phyloP scores from a whole-genome alignment of 2,329 filamentous ascomycete genomes.

The Didymella exigua region DNA sequence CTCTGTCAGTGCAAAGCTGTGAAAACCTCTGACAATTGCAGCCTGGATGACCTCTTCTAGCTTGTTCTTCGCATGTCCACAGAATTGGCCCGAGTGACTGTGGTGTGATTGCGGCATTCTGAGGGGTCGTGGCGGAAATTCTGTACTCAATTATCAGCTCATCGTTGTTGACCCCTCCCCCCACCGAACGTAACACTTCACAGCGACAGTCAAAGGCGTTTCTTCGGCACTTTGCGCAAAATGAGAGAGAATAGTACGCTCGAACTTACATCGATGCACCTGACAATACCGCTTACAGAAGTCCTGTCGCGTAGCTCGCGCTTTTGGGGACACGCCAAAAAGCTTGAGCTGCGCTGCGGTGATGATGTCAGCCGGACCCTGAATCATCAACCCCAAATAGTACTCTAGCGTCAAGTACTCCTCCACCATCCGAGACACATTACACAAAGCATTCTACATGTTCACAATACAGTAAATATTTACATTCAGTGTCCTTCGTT shows the following conservation, averaged over 20 bases:
- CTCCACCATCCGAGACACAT: not conserved
- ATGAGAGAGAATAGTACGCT: no score
- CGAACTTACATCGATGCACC: not conserved
- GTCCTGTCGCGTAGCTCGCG: not conserved
- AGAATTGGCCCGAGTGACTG: constrained; percentile 97
- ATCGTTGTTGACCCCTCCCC: not conserved
- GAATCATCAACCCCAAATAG: not conserved
- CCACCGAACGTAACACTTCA: no score
- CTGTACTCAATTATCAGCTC: not conserved
- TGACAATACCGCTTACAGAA: not conserved
- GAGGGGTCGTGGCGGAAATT: not conserved
- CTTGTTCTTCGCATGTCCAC: constrained; percentile 79
- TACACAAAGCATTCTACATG: not conserved
- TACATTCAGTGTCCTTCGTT: no score
- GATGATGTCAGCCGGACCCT: constrained; percentile 19
- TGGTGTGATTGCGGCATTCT: constrained; percentile 96
- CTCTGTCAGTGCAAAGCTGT: constrained; percentile 86
- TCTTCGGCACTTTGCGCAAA: no score
- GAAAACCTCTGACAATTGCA: constrained; percentile 79
- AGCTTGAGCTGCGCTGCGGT: not conserved
- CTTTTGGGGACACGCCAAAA: constrained; percentile 2
- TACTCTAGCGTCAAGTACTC: not conserved
- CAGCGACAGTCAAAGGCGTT: no score
- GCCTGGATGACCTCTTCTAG: constrained; percentile 83
- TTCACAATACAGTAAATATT: no score